A percentile compares a stretch with the other conserved stretches of the same genome.
These are phyloP conservation scores for Syncephalastrum racemosum DNA, from an alignment of 371 early-diverging fungal species.

Conservation along the genomic window DNA sequence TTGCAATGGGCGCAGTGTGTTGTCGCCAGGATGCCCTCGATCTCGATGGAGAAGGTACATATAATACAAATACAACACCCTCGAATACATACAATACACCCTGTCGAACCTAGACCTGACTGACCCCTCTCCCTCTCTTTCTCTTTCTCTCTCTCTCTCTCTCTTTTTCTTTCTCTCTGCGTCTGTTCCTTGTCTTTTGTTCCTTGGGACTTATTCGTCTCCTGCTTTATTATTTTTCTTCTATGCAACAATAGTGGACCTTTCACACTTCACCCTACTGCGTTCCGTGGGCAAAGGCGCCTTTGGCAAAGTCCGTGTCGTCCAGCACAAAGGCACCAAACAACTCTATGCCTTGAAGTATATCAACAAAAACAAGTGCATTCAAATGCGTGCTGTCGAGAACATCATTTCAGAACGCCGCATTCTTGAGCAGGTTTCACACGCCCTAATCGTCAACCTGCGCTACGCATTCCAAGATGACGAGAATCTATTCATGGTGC, in stretches of 20 bases:
- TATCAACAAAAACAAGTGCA: conserved; percentile 55
- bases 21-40: conserved; percentile 39
- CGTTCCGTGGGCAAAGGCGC: conserved; percentile 71
- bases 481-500: conserved; percentile 74
- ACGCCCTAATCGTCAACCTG: conserved; percentile 59
- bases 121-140: too few relatives aligned
- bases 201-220: not conserved
- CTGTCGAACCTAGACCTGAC: not conserved
- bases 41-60: conserved; percentile 44
- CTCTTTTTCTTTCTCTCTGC: not conserved
- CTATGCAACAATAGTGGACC: conserved; percentile 52
- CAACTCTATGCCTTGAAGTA: conserved; percentile 56
- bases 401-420: conserved; percentile 57
- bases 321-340: conserved; percentile 72
- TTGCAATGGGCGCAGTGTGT: conserved; percentile 42
- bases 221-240: not conserved
- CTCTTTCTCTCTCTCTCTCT: too few relatives aligned
- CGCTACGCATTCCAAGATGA: conserved; percentile 82
- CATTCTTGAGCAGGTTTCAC: conserved; percentile 48
- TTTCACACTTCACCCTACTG: conserved; percentile 64
- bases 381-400: conserved; percentile 52
- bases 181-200: not conserved
- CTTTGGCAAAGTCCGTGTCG: conserved; percentile 78
- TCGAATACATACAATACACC: conserved; percentile 1
- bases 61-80: not conserved